Evolutionary conservation across 2,329 filamentous ascomycete genomes (phyloP), one percentile per base, ranked within the genome.

Genomic region (Pestalotiopsis sp.): DNA sequence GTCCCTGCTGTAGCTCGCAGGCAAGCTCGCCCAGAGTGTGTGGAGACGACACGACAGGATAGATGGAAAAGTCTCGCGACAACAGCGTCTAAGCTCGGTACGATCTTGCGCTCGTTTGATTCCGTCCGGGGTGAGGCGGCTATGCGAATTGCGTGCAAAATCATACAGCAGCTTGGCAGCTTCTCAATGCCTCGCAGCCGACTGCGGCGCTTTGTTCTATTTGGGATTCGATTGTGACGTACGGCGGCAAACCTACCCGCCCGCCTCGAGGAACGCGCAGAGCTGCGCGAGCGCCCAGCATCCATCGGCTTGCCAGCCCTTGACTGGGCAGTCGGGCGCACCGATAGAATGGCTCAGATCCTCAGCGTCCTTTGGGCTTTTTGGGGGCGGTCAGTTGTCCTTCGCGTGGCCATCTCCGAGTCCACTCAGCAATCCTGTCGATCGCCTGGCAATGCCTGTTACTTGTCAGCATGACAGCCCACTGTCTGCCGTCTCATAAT

Each of bases 221-320:
- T 66, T 39, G 45, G 63, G 45, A 49, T 13, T 57, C 39, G 25
- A 49, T 36, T 66, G 41, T 31, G 63, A 56, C 63, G 23, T 57
- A 17, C 9, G 49, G 49, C 63, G 63, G 63, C 63, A 58, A 66
- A 66, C n/a, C 61, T 67, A 60, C 67, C 66, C 70, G 52, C 64
- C 56, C 52, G 64, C 36, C 56, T 60, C 23, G 25, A 56, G 27
- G 20, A 31, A 66, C 57, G 64, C 64, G 58, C 52, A 31, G 38
- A 60, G 20, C 39, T 36, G 56, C 64, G 64, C 31, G 56, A 66
- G 36, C 20, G 31, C 38, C 64, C 52, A 57, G 38, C 25, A n/a
- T n/a, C 11, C 45, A n/a, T 23, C 45, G 31, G 31, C 31, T 23
- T 52, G n/a, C 45, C 49, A 38, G 14, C 41, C 45, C 63, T 49